Evolutionary conservation across 1,284 basidiomycete genomes (phyloP).

Genomic region (Kwoniella shivajii): DNA sequence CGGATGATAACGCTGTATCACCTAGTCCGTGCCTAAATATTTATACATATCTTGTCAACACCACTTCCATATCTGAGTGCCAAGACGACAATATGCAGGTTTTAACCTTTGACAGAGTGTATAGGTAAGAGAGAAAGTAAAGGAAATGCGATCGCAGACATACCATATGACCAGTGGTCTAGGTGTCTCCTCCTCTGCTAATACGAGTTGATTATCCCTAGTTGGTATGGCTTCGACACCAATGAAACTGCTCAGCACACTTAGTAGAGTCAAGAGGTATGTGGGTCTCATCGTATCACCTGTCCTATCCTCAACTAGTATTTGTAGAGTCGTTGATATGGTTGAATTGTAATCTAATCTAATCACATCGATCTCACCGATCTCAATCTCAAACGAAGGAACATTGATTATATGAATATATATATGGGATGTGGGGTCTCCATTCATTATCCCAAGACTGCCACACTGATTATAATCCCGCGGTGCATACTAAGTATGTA

Average conservation of each 20-base stretch:
- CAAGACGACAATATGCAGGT: no score
- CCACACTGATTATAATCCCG: neutral
- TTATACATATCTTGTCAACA: no score
- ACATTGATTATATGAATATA: no score
- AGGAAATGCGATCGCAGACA: neutral
- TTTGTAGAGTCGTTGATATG: no score
- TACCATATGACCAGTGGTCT: slow-evolving; percentile 81
- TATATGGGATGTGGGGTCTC: neutral
- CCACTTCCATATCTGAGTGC: no score
- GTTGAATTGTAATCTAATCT: no score
- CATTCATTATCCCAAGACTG: neutral
- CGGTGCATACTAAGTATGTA: no score
- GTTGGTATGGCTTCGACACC: neutral
- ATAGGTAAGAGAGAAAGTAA: no score
- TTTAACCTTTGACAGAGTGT: no score
- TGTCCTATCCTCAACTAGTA: no score
- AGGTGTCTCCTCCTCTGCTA: slow-evolving; percentile 17
- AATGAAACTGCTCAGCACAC: neutral
- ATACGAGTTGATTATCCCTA: slow-evolving; percentile 1
- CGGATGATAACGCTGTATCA: slow-evolving; percentile 58
- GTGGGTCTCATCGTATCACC: neutral
- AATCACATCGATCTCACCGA: no score
- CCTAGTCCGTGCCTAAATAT: slow-evolving; percentile 89
- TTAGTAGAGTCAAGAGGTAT: neutral
- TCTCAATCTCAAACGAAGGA: no score